Evolutionary conservation across 2,329 filamentous ascomycete species (phyloP).

Genomic region (Fusarium sublunatum): DNA sequence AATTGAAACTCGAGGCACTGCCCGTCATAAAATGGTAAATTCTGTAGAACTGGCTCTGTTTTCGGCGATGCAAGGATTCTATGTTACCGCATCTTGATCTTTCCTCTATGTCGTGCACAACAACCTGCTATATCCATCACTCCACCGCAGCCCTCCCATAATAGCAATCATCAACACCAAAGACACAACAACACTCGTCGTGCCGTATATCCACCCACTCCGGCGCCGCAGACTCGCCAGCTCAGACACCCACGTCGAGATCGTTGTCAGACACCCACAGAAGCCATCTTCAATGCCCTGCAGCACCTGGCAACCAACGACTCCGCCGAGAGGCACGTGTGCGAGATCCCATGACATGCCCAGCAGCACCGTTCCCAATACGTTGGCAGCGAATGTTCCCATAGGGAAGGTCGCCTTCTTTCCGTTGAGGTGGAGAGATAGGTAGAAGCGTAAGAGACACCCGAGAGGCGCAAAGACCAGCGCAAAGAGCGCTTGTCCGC

Average conservation of each 20-base stretch:
- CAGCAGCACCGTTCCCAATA: conserved; percentile 78
- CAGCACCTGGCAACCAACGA: conserved; percentile 74
- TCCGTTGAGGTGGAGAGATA: conserved; percentile 76
- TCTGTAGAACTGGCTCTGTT: too few relatives aligned
- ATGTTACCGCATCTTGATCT: not conserved
- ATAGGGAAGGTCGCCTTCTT: conserved; percentile 77
- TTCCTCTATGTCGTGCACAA: conserved; percentile 26
- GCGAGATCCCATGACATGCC: conserved; percentile 84
- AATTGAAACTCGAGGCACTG: too few relatives aligned
- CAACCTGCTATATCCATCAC: conserved; percentile 60
- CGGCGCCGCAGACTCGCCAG: conserved; percentile 63
- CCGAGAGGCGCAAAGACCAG: conserved; percentile 86
- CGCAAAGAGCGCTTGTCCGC: conserved; percentile 78
- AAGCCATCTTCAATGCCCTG: conserved; percentile 75
- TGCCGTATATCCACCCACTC: conserved; percentile 75
- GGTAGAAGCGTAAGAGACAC: conserved; percentile 79
- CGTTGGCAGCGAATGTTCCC: conserved; percentile 86
- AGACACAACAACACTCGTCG: conserved; percentile 67
- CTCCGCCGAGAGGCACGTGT: conserved; percentile 68
- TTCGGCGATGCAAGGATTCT: too few relatives aligned
- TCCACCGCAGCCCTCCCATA: conserved; percentile 83
- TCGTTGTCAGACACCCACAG: conserved; percentile 73
- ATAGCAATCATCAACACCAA: conserved; percentile 72
- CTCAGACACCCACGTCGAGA: conserved; percentile 75
- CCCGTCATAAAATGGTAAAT: too few relatives aligned